Conservation (phyloP, 257 asterid species). For the Scutellaria barbata region DNA sequence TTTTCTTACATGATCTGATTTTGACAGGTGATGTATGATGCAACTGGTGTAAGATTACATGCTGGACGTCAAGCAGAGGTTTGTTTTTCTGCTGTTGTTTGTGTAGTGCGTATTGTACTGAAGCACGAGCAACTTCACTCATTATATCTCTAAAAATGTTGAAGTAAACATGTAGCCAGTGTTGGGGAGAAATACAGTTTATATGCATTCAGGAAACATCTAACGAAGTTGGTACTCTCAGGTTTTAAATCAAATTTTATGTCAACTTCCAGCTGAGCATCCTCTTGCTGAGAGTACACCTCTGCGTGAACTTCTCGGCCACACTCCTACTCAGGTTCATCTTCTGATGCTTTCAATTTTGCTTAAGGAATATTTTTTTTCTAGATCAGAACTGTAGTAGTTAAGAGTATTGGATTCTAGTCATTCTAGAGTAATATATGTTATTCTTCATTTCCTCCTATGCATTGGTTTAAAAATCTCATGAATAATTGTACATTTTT, state of each 20-base stretch:
- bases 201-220: conserved; percentile 20
- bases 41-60: conserved; percentile 88
- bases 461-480: background rate
- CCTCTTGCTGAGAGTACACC: conserved; percentile 91
- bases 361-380: background rate
- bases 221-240: conserved; percentile 41
- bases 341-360: conserved; percentile 12
- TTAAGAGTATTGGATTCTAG: background rate
- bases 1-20: conserved; percentile 17
- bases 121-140: conserved; percentile 8
- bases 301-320: conserved; percentile 88
- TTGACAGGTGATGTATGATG: conserved; percentile 91
- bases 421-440: background rate
- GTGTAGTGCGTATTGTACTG: conserved; percentile 18
- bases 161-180: background rate
- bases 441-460: background rate
- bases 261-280: conserved; percentile 87
- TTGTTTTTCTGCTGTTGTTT: conserved; percentile 28
- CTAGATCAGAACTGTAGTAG: background rate
- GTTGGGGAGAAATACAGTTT: background rate
- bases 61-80: conserved; percentile 99
- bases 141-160: background rate
- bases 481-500: background rate
- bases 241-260: conserved; percentile 86
- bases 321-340: conserved; percentile 84